These are phyloP conservation scores for Linnemannia schmuckeri DNA, from an alignment of 192 early-diverging fungal species.

Conservation along the genomic window DNA sequence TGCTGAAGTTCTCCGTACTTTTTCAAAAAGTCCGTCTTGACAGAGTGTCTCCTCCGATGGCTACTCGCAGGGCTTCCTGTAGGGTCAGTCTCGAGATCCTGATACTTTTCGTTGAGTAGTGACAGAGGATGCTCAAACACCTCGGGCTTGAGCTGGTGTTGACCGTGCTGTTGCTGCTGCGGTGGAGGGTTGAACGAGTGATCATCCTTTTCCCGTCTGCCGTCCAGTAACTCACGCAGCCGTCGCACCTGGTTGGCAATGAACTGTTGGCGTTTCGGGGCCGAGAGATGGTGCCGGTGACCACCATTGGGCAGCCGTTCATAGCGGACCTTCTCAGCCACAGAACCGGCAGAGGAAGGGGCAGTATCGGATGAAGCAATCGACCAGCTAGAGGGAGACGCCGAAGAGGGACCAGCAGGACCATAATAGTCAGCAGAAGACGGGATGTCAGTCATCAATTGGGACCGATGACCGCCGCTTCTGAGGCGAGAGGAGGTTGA, in stretches of 20 bases:
- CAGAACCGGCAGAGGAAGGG: conserved; percentile 32
- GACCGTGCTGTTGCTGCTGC: conserved; percentile 10
- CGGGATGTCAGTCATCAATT: conserved; percentile 14
- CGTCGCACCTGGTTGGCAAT: conserved; percentile 42
- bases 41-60: conserved; percentile 3
- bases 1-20: conserved; percentile 55
- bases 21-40: conserved; percentile 31
- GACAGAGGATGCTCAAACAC: conserved; percentile 36
- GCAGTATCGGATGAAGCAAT: conserved; percentile 28
- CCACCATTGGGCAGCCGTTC: conserved; percentile 33
- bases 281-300: conserved; percentile 43
- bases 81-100: conserved; percentile 34
- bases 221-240: conserved; percentile 36
- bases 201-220: conserved; percentile 28
- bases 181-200: background rate
- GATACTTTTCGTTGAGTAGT: conserved; percentile 42
- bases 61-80: conserved; percentile 9
- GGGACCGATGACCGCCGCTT: background rate
- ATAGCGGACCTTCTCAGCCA: conserved; percentile 25
- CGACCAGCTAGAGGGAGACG: conserved; percentile 45
- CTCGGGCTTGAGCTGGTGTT: conserved; percentile 28
- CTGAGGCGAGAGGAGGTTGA: conserved; percentile 3
- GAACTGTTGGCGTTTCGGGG: conserved; percentile 43
- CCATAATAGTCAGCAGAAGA: conserved; percentile 13
- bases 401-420: conserved; percentile 13